Base-by-base conservation (phyloP, 257 asterid species). In the Cinchona pubescens region DNA sequence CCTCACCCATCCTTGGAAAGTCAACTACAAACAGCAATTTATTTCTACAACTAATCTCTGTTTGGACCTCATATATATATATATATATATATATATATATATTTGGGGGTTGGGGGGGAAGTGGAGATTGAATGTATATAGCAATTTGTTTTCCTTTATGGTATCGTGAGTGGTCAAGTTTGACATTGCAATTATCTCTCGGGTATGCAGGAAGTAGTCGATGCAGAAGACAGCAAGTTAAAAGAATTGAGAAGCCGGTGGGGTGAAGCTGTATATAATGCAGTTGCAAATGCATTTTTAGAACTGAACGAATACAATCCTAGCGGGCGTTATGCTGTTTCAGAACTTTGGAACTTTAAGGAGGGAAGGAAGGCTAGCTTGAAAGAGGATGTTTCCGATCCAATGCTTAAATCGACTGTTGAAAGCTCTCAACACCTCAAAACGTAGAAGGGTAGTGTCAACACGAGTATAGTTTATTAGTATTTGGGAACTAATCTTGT, bases 221-320 rank as follows among this genome's bases (percentile, higher is more conserved):
- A 75, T 19, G 79, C 66, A 38, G 74, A 75, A 29, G 79, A 75
- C 37, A 16, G 8, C 18, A 30, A 7, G 43, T 51, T 75, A 73
- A 51, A 37, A 66, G 74, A 65, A 29, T 59, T 75, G n/a, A 66
- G 72, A 56, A 37, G 43, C 53, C 30, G 40, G 40, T 75, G 67
- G 79, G 79, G 79, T 51, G 74, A 75, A 1, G 74, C 74, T n/a
- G 73, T 69, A 12, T 48, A 53, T 65, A 58, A 67, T 49, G 68
- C 79, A 0, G 79, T 75, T 21, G 43, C 29, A 53, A 69, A 68
- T 40, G 79, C 79, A 58, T 45, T 75, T 43, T 42, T 66, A 38
- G 79, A 75, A 37, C 5, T 67, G 38, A 75, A 75, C 29, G 79
- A 75, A 56, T 75, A 75, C 49, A 75, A 75, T 53, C 73, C 79